Evolutionary conservation across 176 grass and related monocot genomes (phyloP).

Genomic region (Carex littledalei): DNA sequence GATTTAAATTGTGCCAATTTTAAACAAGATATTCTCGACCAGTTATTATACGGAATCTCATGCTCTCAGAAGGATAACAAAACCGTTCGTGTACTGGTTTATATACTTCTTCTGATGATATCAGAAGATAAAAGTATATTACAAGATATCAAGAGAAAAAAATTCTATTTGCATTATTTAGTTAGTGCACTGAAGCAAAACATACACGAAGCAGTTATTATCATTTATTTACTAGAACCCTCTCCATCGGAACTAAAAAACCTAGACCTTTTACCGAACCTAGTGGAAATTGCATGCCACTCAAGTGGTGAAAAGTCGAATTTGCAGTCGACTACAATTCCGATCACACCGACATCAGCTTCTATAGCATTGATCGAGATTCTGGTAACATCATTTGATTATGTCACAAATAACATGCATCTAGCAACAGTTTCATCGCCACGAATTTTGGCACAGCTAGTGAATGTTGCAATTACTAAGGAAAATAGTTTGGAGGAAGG

Average conservation of each 20-base stretch:
- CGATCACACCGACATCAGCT: slow-evolving; percentile 84
- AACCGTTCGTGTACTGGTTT: slow-evolving; percentile 63
- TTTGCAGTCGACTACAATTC: slow-evolving; percentile 47
- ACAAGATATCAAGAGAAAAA: slow-evolving; percentile 87
- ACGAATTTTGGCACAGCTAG: slow-evolving; percentile 64
- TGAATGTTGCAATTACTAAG: slow-evolving; percentile 56
- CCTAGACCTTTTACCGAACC: slow-evolving; percentile 75
- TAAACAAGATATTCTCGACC: slow-evolving; percentile 82
- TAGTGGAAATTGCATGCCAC: slow-evolving; percentile 75
- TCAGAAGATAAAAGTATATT: slow-evolving; percentile 89
- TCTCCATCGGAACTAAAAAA: slow-evolving; percentile 76
- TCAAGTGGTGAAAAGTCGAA: slow-evolving; percentile 19
- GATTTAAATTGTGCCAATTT: slow-evolving; percentile 43
- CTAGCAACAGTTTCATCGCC: slow-evolving; percentile 80
- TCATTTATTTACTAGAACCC: slow-evolving; percentile 96
- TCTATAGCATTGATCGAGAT: slow-evolving; percentile 97
- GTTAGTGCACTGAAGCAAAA: slow-evolving; percentile 76
- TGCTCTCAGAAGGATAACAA: slow-evolving; percentile 66
- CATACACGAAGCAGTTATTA: slow-evolving; percentile 81
- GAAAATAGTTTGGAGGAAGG: slow-evolving; percentile 58
- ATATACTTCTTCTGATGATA: slow-evolving; percentile 78
- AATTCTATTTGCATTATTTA: slow-evolving; percentile 66
- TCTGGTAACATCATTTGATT: slow-evolving; percentile 93
- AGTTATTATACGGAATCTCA: slow-evolving; percentile 69
- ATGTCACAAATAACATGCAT: slow-evolving; percentile 96